Evolutionary conservation across 208 protist genomes (phyloP).

Genomic region (Crithidia mellificae): DNA sequence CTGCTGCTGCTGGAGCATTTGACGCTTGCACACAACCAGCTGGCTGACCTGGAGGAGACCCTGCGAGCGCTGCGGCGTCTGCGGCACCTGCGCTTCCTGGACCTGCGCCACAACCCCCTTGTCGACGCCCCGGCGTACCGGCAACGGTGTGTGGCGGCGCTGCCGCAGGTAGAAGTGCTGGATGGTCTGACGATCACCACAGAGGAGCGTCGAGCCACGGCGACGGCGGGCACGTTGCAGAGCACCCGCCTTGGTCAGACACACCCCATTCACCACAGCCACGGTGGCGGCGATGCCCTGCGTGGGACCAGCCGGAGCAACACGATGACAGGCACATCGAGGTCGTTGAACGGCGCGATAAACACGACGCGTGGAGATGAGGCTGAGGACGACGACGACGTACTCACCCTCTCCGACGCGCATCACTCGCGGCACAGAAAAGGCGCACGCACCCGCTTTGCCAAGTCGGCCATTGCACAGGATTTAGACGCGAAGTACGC

Average conservation of each 20-base stretch:
- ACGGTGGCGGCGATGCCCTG: too few relatives aligned
- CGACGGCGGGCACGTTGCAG: too few relatives aligned
- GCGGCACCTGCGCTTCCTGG: conserved; percentile 52
- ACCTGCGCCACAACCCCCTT: conserved; percentile 73
- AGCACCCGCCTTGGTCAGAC: too few relatives aligned
- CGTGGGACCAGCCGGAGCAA: too few relatives aligned
- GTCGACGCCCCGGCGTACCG: conserved; percentile 68
- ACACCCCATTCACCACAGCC: too few relatives aligned
- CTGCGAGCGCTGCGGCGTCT: conserved; percentile 46
- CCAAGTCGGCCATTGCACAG: conserved; percentile 32
- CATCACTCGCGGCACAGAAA: neutral
- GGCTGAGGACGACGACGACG: neutral
- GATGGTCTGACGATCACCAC: conserved; percentile 53
- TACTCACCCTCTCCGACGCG: neutral
- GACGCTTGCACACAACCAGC: conserved; percentile 59
- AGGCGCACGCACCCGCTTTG: neutral
- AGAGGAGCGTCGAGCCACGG: conserved; percentile 35
- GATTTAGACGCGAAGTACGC: conserved; percentile 35
- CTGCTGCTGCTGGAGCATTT: conserved; percentile 64
- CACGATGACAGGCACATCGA: too few relatives aligned
- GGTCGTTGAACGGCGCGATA: too few relatives aligned
- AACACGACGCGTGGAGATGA: too few relatives aligned
- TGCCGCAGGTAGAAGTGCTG: conserved; percentile 71
- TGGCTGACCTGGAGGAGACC: conserved; percentile 49
- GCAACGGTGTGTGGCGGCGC: conserved; percentile 49